Evolutionary conservation across 306 rosid genomes (phyloP), one percentile per base, ranked within the genome.

Genomic region (Begonia loranthoides): DNA sequence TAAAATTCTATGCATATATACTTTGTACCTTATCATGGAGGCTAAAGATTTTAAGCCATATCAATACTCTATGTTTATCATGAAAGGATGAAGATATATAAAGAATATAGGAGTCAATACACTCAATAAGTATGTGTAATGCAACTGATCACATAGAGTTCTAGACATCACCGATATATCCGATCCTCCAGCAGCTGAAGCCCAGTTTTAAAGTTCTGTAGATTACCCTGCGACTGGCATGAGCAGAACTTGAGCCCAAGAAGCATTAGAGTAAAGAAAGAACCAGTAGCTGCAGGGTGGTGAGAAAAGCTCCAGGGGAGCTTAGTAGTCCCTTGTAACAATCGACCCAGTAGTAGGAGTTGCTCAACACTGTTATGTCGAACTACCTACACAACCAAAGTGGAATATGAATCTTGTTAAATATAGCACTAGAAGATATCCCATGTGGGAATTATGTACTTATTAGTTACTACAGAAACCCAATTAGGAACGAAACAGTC

Each of bases 281-380:
- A 78, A 60, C 99, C 99, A 49, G 87, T 72, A 24, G 99, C 99
- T 21, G 95, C 99, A 68, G 99, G 99, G 63, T 90, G 99, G 64
- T 13, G 87, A 36, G 99, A 78, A 75, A 90, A 86, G 59, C 70
- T 86, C 90, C 86, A 86, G 21, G 94, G 90, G 58, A 75, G 75
- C 73, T 80, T 85, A 49, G 90, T 86, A 22, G 94, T 78, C 74
- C 99, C 99, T 73, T 85, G 95, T 64, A 90, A 69, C 94, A 90
- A 74, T 65, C 95, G 80, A 72, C 94, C 94, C 56, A 90, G 71
- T 64, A 90, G 99, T 68, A 90, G 67, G 69, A 90, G 94, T 82
- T 90, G 99, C 77, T 90, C 95, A 70, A 86, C 87, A 59, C 99
- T 85, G 59, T 82, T 79, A 67, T 85, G 94, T 22, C 95, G 99